Evolutionary conservation across 2,329 filamentous ascomycete genomes (phyloP), one percentile per base, ranked within the genome.

Genomic region (Daldinia eschscholtzii): DNA sequence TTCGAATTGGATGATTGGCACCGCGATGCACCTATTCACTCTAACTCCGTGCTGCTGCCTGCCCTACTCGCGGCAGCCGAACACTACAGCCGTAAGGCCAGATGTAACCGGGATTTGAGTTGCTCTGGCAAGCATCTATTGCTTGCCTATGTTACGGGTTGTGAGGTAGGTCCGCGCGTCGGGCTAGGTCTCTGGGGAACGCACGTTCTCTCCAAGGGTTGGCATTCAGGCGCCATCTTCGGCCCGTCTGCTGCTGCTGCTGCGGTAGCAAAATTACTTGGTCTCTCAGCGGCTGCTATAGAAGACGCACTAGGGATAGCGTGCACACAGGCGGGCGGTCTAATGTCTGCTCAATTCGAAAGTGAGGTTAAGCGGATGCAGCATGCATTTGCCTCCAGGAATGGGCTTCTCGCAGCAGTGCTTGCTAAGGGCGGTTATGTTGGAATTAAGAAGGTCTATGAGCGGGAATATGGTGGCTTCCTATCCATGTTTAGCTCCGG

Each of bases 291-390:
- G 0, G 71, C 68, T 6, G 37, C 72, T 3, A 76, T 79, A 6
- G 80, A 82, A 64, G 74, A 76, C 2, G 79, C 80, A 0, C 65
- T 83, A 12, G 80, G 81, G 7, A 82, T 80, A 7, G 81, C 80
- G 1, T 81, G 78, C 61, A 82, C 79, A 0, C 80, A 83, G 64
- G 78, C 78, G 3, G 73, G 80, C 46, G 80, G 80, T 1, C 70
- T 82, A 4, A 83, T 83, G 80, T 77, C 78, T 2, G 82, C 81
- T 3, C 79, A 83, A 65, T 83, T 79, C 62, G 82, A 80, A 50
- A 78, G 79, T n/a, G 78, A 80, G 64, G 77, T 80, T 0, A 85
- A 84, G 72, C 79, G 81, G 1, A 81, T 84, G 79, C 82, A 84
- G 69, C 82, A 84, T 65, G 82, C 78, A 4, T 84, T 84, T 67